Evolutionary conservation across 169 alveolate species (phyloP), one percentile per base, ranked within the genome.

Genomic region (Plasmodium gaboni): DNA sequence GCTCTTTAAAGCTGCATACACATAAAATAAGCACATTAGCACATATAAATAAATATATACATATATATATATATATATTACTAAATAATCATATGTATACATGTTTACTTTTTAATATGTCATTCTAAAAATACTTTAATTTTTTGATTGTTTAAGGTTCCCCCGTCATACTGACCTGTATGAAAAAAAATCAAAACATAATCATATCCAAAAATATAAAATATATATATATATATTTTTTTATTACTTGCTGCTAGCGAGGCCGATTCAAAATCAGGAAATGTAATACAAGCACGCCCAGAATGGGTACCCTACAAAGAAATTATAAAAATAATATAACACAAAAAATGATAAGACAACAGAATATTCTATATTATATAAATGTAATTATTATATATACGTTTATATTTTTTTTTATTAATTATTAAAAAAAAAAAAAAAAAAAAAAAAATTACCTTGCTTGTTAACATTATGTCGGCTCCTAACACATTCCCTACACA

Each of bases 91-190:
- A 32, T 32, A 32, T 32, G 44, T 15, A 69, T 28, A 26, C 67
- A 65, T 19, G 26, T 63, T 22, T 51, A 28, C 22, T 78, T 78
- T 57, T 70, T 32, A 46, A 59, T 19, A 38, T 57, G 42, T 51
- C 51, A 78, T 50, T 78, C 89, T 78, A 78, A 69, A 78, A 78
- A 78, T 15, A 78, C 73, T 42, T 78, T 78, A 50, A 78, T 78
- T 78, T 78, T 78, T 60, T 78, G 89, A 15, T 78, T 78, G 55
- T 78, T 78, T 68, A 78, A 65, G 17, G 73, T 78, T 9, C 89
- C 89, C 26, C 89, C 89, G 67, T 78, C 89, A 65, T 78, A 78
- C 32, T 76, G 76, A 12, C 89, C 89, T 78, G 10, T 7, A 51
- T 22, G 24, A 70, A 57, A 57, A 26, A 64, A 76, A 78, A 78